These are phyloP conservation scores for Gracilaria vermiculophylla DNA, from an alignment of 23 red algal genomes.

Conservation along the genomic window DNA sequence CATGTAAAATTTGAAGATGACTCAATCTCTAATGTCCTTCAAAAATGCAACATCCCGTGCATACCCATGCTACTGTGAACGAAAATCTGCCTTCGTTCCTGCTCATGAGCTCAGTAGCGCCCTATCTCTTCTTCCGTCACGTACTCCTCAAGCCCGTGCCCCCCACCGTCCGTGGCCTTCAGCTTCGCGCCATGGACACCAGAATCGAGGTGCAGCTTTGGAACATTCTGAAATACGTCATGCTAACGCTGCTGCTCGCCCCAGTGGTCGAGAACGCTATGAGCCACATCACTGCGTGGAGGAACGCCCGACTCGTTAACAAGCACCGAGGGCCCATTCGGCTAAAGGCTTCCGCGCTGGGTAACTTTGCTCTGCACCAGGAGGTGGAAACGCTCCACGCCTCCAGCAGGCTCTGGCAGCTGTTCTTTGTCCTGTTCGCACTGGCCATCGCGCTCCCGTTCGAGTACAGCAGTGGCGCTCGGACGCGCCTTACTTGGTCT, in stretches of 20 bases:
- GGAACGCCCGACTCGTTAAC: not conserved
- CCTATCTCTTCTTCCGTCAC: no score
- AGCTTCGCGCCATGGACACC: not conserved
- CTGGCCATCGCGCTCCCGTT: not conserved
- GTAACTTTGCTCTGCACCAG: not conserved
- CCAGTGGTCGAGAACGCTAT: not conserved
- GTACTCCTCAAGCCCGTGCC: no score
- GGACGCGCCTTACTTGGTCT: not conserved
- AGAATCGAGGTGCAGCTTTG: not conserved
- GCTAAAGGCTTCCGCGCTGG: not conserved
- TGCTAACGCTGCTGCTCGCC: not conserved
- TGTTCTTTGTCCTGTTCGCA: not conserved
- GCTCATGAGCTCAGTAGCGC: no score
- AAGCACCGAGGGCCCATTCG: not conserved
- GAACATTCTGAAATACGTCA: not conserved
- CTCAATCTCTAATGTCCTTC: no score
- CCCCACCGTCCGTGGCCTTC: no score
- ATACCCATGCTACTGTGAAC: no score
- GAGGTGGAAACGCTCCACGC: not conserved
- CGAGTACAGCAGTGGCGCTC: constrained; percentile 1
- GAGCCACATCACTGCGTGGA: not conserved
- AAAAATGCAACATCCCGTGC: no score
- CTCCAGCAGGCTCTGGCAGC: not conserved
- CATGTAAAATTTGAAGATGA: no score
- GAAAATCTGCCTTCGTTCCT: no score